Evolutionary conservation across 2,329 filamentous ascomycete species (phyloP), one percentile per base, ranked within the genome.

Genomic region (Colletotrichum sp.): DNA sequence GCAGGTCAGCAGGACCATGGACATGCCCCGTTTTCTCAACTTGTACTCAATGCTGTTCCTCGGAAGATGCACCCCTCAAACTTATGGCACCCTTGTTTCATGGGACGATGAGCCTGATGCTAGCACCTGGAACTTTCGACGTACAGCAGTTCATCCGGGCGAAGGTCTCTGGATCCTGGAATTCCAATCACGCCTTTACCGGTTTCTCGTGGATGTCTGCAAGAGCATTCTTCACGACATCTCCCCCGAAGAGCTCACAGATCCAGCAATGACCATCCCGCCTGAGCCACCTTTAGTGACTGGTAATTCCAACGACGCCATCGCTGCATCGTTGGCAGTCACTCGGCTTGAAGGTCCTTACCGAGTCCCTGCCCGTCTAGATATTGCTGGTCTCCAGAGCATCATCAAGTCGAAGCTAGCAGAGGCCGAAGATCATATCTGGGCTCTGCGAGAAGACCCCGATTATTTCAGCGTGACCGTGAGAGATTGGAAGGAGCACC

Each of bases 361-460:
- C 73, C 83, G 88, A 5, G 69, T 86, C 1, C 90, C 91, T 1
- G 82, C 85, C 0, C 78, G 80, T 4, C 80, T 92, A 0, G 86
- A 92, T 77, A 80, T 92, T 2, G 77, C 65, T 0, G 84, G 85
- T 0, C 82, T 93, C 1, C 82, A 86, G 52, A 79, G 82, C 2
- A 78, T 92, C 6, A 81, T 91, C 1, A 80, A 79, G 3, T 88
- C 88, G 1, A 86, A 84, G 75, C 78, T 78, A 1, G 79, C 83
- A 0, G 84, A 85, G 5, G 86, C 87, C 1, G 87, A 90, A 71
- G 90, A 93, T 80, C 89, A 92, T 78, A 59, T 92, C 0, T 90
- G 87, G 87, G 79, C 85, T 0, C 82, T 93, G 4, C 86, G 91
- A 9, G 91, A 93, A 78, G 92, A 93, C 79, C 91, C 91, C 0